Evolutionary conservation across 805 yeast genomes (phyloP).

Genomic region (Grigorovia transvaalensis): DNA sequence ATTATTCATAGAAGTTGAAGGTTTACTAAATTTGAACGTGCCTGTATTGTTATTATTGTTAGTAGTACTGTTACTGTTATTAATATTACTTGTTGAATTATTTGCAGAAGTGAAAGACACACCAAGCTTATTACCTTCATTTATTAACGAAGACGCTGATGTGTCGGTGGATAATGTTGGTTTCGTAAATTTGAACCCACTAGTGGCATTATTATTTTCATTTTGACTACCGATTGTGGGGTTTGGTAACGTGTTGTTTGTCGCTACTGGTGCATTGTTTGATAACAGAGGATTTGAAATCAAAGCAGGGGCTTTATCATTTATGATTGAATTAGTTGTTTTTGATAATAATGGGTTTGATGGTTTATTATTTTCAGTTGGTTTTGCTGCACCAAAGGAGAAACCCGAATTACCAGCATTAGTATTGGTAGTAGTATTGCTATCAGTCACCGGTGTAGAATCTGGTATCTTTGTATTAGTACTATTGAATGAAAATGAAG

Average conservation of each 20-base stretch:
- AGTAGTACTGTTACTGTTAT: neutral
- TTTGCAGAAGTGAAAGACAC: conserved; percentile 6
- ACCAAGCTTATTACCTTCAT: conserved; percentile 1
- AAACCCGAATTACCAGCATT: neutral
- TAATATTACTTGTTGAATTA: neutral
- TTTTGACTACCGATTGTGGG: neutral
- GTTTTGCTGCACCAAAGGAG: conserved; percentile 4
- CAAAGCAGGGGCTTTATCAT: neutral
- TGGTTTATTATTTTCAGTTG: conserved; percentile 1
- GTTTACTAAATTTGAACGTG: conserved; percentile 1
- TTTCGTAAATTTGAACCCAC: conserved; percentile 4
- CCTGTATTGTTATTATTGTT: neutral
- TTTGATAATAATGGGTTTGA: conserved; percentile 3
- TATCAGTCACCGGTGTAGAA: neutral
- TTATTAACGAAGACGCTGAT: conserved; percentile 1
- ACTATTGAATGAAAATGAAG: neutral
- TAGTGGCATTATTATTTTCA: neutral
- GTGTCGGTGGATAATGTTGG: neutral
- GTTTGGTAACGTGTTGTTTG: neutral
- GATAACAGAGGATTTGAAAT: conserved; percentile 3
- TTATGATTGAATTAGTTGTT: neutral
- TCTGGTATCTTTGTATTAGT: neutral
- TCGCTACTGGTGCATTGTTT: neutral
- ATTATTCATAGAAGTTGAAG: neutral
- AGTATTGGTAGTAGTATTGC: neutral